phyloP scores from a whole-genome alignment of 1,284 basidiomycete genomes.

The Boletus semigastroideus region DNA sequence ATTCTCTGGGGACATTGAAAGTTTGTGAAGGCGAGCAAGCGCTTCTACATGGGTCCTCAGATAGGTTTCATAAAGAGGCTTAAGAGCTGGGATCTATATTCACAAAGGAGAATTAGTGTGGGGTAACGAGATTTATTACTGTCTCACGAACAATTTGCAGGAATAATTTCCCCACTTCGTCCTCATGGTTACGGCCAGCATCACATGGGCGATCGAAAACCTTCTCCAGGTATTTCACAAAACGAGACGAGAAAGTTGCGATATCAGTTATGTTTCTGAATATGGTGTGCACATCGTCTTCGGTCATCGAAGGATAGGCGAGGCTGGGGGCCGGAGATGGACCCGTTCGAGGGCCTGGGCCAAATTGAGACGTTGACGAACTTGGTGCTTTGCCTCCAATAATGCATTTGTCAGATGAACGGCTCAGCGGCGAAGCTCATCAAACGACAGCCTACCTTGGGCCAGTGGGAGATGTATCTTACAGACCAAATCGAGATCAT shows the following conservation, averaged over 20 bases:
- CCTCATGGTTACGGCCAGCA: constrained; percentile 51
- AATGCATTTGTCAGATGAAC: background rate
- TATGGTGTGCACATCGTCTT: constrained; percentile 58
- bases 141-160: constrained; percentile 51
- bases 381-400: background rate
- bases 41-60: constrained; percentile 81
- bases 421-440: too few species aligned
- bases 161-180: constrained; percentile 77
- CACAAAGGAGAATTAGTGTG: background rate
- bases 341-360: constrained; percentile 1
- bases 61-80: constrained; percentile 78
- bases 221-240: constrained; percentile 44
- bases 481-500: constrained; percentile 77
- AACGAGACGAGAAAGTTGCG: constrained; percentile 54
- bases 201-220: constrained; percentile 38
- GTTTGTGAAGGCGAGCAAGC: constrained; percentile 56
- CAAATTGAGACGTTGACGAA: background rate
- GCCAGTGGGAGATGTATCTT: constrained; percentile 80
- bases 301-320: constrained; percentile 29
- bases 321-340: constrained; percentile 49
- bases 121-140: too few species aligned
- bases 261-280: constrained; percentile 66
- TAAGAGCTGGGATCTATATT: constrained; percentile 67
- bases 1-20: background rate
- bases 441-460: constrained; percentile 43